A percentile compares a stretch with the other conserved stretches of the same genome.
phyloP scores from a whole-genome alignment of 176 grass and related monocot species.

The Paspalum vaginatum region DNA sequence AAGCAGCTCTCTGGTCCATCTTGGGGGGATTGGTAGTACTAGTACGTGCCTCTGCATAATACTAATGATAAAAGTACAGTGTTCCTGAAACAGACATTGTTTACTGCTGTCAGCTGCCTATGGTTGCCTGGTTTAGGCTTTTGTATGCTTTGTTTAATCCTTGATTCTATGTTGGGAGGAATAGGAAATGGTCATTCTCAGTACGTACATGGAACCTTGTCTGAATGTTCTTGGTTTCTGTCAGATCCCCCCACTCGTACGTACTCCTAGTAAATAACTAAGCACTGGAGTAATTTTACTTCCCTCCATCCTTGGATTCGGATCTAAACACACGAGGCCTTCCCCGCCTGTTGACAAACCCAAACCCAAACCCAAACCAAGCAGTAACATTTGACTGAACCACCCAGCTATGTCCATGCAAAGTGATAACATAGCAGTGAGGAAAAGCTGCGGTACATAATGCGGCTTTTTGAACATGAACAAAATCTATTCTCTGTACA shows the following conservation, averaged over 20 bases:
- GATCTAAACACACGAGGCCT: constrained; percentile 24
- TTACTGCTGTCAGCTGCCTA: not conserved
- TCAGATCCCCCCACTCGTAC: constrained; percentile 22
- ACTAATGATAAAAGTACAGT: too few species aligned
- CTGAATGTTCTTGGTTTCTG: constrained; percentile 52
- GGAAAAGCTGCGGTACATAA: too few species aligned
- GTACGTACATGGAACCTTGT: constrained; percentile 45
- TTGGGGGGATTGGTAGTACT: too few species aligned
- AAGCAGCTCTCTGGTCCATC: not conserved
- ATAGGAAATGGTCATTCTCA: not conserved
- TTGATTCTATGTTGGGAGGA: constrained; percentile 7
- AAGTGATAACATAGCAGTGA: not conserved
- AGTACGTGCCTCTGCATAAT: too few species aligned
- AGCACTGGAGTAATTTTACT: too few species aligned
- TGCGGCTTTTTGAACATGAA: not conserved
- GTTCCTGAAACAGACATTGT: too few species aligned
- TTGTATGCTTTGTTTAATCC: not conserved
- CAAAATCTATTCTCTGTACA: too few species aligned
- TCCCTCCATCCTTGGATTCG: not conserved
- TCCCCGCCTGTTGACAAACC: not conserved
- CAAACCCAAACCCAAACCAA: not conserved
- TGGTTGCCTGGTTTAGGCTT: not conserved
- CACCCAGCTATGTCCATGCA: constrained; percentile 16
- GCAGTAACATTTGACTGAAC: constrained; percentile 42
- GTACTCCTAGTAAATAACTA: not conserved